phyloP scores from a whole-genome alignment of 768 basidiomycete genomes.

The Suillus americanus region DNA sequence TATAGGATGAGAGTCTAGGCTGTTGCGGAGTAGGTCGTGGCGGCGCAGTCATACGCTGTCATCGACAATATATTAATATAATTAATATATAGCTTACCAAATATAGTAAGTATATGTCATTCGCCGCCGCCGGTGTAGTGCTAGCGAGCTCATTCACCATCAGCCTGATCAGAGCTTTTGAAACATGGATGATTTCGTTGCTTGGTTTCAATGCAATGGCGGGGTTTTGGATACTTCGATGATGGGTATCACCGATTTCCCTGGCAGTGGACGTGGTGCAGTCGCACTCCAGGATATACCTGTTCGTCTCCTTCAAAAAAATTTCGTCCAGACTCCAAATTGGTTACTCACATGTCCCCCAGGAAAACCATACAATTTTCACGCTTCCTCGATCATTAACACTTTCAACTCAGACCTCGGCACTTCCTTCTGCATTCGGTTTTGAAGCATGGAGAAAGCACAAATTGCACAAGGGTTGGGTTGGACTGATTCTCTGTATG shows the following conservation, averaged over 20 bases:
- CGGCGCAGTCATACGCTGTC: not conserved
- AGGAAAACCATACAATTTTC: constrained; percentile 81
- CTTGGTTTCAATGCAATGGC: constrained; percentile 59
- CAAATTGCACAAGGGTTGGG: constrained; percentile 74
- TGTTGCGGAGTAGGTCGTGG: not conserved
- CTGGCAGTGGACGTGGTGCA: constrained; percentile 69
- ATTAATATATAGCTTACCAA: not conserved
- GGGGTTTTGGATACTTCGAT: constrained; percentile 47
- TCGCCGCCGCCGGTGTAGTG: not conserved
- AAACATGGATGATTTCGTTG: constrained; percentile 37
- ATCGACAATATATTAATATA: not conserved
- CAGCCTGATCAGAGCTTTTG: not conserved
- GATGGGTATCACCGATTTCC: constrained; percentile 46
- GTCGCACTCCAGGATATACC: constrained; percentile 73
- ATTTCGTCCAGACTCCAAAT: not conserved
- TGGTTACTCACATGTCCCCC: not conserved
- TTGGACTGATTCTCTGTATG: constrained; percentile 86
- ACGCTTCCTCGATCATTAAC: constrained; percentile 76
- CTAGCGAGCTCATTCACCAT: not conserved
- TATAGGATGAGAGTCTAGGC: constrained; percentile 1
- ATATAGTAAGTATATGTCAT: not conserved
- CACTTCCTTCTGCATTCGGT: constrained; percentile 61
- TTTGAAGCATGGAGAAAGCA: constrained; percentile 60
- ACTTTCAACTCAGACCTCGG: constrained; percentile 76
- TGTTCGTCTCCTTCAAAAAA: constrained; percentile 37